Conservation (phyloP, 2,329 filamentous ascomycete species). For the Magnaporthiopsis poae region DNA sequence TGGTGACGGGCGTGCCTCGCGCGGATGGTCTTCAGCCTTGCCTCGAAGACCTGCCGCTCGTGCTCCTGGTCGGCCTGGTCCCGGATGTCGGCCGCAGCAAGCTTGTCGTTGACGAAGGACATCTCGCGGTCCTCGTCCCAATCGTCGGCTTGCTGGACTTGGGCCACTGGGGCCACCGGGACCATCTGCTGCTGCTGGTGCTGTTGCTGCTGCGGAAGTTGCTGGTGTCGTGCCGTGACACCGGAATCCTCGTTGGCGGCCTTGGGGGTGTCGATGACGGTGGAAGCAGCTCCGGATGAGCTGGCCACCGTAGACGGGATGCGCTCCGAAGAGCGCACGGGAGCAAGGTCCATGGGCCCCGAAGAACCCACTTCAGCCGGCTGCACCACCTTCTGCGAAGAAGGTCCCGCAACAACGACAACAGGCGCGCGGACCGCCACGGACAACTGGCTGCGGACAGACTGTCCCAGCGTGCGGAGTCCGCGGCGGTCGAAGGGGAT, state of each 20-base stretch:
- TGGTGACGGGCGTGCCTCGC: no score
- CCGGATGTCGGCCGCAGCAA: no score
- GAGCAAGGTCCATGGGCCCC: background rate
- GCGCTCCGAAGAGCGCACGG: background rate
- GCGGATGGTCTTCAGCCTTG: no score
- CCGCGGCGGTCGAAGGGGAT: background rate
- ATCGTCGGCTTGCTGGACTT: no score
- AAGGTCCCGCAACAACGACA: background rate
- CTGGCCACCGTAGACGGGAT: background rate
- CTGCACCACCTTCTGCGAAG: background rate
- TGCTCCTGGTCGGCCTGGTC: no score
- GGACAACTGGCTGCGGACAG: background rate
- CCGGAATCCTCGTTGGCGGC: no score
- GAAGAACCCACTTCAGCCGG: background rate
- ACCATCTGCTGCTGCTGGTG: background rate
- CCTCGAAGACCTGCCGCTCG: no score
- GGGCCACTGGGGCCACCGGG: no score
- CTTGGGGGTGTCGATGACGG: background rate
- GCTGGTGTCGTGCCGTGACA: background rate
- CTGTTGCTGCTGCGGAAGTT: background rate
- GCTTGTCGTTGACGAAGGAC: no score
- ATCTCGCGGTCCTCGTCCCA: no score
- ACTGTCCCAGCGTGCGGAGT: background rate
- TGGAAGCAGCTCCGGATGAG: background rate
- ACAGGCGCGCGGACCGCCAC: no score